Evolutionary conservation across 371 early-diverging fungal species (phyloP).

Genomic region (Syncephalastrum racemosum): DNA sequence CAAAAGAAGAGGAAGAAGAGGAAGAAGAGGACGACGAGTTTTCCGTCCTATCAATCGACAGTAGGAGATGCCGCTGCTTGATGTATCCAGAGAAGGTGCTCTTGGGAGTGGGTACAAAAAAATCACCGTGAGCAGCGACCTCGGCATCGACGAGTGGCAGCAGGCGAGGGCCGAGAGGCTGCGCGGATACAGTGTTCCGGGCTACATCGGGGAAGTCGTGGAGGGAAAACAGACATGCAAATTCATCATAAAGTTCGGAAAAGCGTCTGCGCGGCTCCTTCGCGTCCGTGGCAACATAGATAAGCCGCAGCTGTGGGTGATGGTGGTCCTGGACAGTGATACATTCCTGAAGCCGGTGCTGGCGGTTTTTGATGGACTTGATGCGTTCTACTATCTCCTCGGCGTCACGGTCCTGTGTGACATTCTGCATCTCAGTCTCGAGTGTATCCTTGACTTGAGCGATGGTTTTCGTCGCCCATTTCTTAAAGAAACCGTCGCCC

Average conservation of each 20-base stretch:
- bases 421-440: neutral
- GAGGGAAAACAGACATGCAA: constrained; percentile 42
- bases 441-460: constrained; percentile 11
- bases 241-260: constrained; percentile 25
- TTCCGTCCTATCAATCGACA: too few species aligned
- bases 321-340: constrained; percentile 5
- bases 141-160: constrained; percentile 52
- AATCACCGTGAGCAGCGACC: constrained; percentile 36
- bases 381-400: neutral
- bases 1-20: neutral
- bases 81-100: constrained; percentile 51
- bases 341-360: constrained; percentile 9
- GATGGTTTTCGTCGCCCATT: constrained; percentile 18
- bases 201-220: constrained; percentile 32
- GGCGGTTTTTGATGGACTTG: neutral
- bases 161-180: constrained; percentile 1
- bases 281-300: constrained; percentile 50
- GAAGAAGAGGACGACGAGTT: neutral
- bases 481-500: constrained; percentile 34
- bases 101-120: constrained; percentile 43
- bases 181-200: neutral
- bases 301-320: constrained; percentile 20
- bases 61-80: constrained; percentile 19
- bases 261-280: constrained; percentile 22
- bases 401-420: neutral